Percentiles rank a stretch among this genome's conserved stretches.
phyloP scores from a whole-genome alignment of 139 green algal genomes.

The Nannochloris sp. region DNA sequence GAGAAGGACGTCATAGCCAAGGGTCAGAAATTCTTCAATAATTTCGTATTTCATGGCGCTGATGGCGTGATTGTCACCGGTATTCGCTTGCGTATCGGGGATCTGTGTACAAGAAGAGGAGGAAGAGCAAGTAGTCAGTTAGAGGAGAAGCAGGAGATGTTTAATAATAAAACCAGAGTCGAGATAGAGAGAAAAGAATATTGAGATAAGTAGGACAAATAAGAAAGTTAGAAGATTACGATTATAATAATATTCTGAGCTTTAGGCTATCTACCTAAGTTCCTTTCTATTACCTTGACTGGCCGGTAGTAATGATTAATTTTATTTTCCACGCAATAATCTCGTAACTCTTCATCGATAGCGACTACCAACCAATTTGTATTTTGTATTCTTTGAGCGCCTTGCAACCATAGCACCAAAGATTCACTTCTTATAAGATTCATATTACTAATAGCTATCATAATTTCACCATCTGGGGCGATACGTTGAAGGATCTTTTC shows the following conservation, averaged over 20 bases:
- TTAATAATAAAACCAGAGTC: no score
- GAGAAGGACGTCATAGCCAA: constrained; percentile 88
- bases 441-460: constrained; percentile 87
- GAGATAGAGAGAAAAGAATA: background rate
- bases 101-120: constrained; percentile 18
- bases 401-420: constrained; percentile 51
- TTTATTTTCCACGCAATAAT: constrained; percentile 20
- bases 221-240: no score
- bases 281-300: constrained; percentile 5
- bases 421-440: constrained; percentile 57
- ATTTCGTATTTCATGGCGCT: constrained; percentile 86
- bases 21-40: constrained; percentile 77
- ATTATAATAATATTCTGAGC: no score
- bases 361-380: constrained; percentile 79
- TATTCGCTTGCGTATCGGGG: constrained; percentile 43
- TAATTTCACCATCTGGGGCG: constrained; percentile 70
- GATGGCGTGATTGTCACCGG: constrained; percentile 68
- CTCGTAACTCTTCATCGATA: constrained; percentile 66
- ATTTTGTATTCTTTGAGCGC: constrained; percentile 5
- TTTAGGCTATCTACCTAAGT: no score
- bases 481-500: constrained; percentile 50
- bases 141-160: no score
- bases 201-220: background rate
- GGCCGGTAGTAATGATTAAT: constrained; percentile 41
- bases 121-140: no score